A percentile compares a stretch with the other conserved stretches of the same genome.
These are phyloP conservation scores for Macaranga tanarius DNA, from an alignment of 441 rosid species.

Conservation along the genomic window DNA sequence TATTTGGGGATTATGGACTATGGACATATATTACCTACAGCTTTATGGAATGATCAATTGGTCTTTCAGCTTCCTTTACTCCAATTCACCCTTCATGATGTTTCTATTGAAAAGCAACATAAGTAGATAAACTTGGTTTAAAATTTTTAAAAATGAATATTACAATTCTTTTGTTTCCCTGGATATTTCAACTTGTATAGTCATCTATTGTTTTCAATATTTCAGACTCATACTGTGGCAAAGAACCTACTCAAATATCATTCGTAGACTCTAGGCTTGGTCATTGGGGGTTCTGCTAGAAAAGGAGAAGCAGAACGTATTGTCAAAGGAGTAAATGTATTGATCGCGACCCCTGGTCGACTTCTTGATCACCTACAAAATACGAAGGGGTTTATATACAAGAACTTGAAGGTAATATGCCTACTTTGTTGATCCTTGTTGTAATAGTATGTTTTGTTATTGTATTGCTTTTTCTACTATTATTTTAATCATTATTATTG, in stretches of 20 bases:
- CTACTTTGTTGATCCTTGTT: neutral
- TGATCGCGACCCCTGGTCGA: constrained; percentile 96
- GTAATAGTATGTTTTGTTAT: neutral
- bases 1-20: too few relatives aligned
- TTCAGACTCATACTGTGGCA: constrained; percentile 89
- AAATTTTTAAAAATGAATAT: neutral
- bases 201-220: constrained; percentile 14
- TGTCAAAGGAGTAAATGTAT: constrained; percentile 75
- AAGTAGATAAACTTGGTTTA: neutral
- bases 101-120: neutral
- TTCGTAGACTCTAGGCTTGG: constrained; percentile 82
- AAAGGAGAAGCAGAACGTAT: constrained; percentile 84
- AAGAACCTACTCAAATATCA: constrained; percentile 86
- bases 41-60: too few relatives aligned
- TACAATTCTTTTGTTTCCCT: neutral
- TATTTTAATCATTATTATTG: too few relatives aligned
- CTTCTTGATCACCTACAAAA: constrained; percentile 97
- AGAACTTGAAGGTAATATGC: constrained; percentile 75
- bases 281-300: constrained; percentile 88
- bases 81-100: neutral
- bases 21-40: too few relatives aligned
- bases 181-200: neutral
- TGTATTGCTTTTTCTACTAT: too few relatives aligned
- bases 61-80: neutral
- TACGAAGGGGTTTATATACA: constrained; percentile 80